Conservation (phyloP, 805 yeast species). For the Saturnispora serradocipensis region DNA sequence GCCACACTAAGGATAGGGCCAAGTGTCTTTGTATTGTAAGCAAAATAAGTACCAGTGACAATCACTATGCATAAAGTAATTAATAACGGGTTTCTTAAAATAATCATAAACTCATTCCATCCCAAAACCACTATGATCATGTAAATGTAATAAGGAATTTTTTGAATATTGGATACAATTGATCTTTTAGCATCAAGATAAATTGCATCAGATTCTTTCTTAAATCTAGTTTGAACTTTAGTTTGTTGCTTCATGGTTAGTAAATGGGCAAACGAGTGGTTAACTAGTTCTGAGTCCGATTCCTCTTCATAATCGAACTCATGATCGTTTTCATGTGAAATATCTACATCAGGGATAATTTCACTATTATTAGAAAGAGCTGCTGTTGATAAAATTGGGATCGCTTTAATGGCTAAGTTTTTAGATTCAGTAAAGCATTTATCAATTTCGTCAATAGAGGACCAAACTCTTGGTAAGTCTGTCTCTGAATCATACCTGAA, state of each 20-base stretch:
- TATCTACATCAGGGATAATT: slow-evolving; percentile 49
- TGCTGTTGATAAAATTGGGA: slow-evolving; percentile 56
- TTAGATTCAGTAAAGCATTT: slow-evolving; percentile 51
- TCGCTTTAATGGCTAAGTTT: slow-evolving; percentile 41
- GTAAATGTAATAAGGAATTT: slow-evolving; percentile 80
- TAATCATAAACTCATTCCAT: slow-evolving; percentile 91
- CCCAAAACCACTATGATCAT: slow-evolving; percentile 67
- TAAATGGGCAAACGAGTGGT: slow-evolving; percentile 44
- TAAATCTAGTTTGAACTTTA: slow-evolving; percentile 48
- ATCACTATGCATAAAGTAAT: slow-evolving; percentile 51
- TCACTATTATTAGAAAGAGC: slow-evolving; percentile 41
- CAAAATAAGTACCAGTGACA: slow-evolving; percentile 54
- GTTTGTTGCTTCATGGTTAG: slow-evolving; percentile 49
- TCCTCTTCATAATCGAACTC: slow-evolving; percentile 30
- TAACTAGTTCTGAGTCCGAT: slow-evolving; percentile 32
- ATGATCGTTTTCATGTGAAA: slow-evolving; percentile 28
- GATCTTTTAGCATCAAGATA: slow-evolving; percentile 87
- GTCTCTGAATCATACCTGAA: slow-evolving; percentile 70
- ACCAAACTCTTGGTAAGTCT: slow-evolving; percentile 79
- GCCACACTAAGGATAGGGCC: slow-evolving; percentile 62
- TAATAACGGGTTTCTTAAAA: slow-evolving; percentile 77
- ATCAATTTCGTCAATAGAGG: slow-evolving; percentile 65
- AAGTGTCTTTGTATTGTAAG: slow-evolving; percentile 63
- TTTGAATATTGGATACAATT: slow-evolving; percentile 63
- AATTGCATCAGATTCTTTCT: slow-evolving; percentile 67